Evolutionary conservation across 2,329 filamentous ascomycete genomes (phyloP), one percentile per base, ranked within the genome.

Genomic region (Xylariomycetidae sp.): DNA sequence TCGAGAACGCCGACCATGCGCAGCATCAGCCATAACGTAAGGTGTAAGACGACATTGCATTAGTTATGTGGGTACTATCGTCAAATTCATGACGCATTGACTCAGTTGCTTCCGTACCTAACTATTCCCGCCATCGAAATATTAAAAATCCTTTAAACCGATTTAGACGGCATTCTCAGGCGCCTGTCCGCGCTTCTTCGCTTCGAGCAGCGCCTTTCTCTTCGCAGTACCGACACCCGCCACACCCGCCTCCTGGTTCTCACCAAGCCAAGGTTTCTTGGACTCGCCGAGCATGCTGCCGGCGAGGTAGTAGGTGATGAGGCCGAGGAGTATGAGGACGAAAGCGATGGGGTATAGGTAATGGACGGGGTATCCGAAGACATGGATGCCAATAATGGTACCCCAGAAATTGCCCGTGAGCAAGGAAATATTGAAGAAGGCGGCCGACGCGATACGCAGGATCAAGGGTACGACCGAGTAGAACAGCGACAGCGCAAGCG

Each of bases 401-500:
- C 88, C 89, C 92, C 92, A 98, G 66, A 96, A 96, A 64, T 94
- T 95, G 49, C 81, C 86, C 2, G 92, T 96, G 39, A 98, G 70
- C 45, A 98, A 68, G 6, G 84, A 90, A 52, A 96, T 94, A 61
- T 98, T 94, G 69, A 95, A 93, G 64, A 98, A 95, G 14, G 89
- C 90, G 3, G 92, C 92, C 12, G 78, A 85, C 18, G 84, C 84
- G 66, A 96, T 83, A 45, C 92, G 85, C 62, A 96, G 81, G 43
- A 98, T 73, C 34, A 96, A 65, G 0, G 92, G 92, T 0, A 85
- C 88, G 3, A 92, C 68, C 6, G 80, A 79, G 68, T 98, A 98
- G 64, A 98, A 98, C 39, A 92, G 64, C 34, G 74, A 69, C 15
- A 98, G 72, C 39, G 81, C 79, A 13, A 95, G 61, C 0, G 92